Evolutionary conservation across 352 stramenopile genomes (phyloP).

Genomic region (Phytophthora crassamura): DNA sequence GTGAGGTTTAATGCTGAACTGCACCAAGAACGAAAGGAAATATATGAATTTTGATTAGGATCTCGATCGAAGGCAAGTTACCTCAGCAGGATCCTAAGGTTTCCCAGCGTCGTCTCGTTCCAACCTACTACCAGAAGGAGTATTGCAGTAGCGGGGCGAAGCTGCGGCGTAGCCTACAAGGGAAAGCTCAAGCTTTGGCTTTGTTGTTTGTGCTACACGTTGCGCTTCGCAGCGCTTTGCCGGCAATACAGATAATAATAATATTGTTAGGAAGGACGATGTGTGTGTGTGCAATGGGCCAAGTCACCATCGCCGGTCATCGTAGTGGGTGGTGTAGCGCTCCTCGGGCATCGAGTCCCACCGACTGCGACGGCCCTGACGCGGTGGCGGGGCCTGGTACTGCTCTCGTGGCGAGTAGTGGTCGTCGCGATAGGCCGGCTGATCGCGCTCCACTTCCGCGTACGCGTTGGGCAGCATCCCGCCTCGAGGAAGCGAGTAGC

Average conservation of each 20-base stretch:
- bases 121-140: conserved; percentile 40
- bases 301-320: conserved; percentile 40
- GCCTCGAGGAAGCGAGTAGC: conserved; percentile 33
- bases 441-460: conserved; percentile 40
- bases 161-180: conserved; percentile 41
- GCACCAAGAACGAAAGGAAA: conserved; percentile 22
- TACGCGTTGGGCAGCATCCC: conserved; percentile 33
- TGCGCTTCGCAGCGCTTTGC: conserved; percentile 39
- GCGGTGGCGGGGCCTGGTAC: conserved; percentile 33
- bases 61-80: neutral
- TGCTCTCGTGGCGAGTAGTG: conserved; percentile 32
- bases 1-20: conserved; percentile 9
- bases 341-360: conserved; percentile 51
- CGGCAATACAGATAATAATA: conserved; percentile 52
- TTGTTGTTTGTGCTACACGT: conserved; percentile 43
- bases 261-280: conserved; percentile 44
- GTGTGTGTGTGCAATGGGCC: conserved; percentile 11
- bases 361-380: conserved; percentile 34
- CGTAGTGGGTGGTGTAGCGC: conserved; percentile 38
- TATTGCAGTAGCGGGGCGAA: conserved; percentile 38
- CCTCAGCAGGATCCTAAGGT: conserved; percentile 1
- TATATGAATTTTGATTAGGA: conserved; percentile 42
- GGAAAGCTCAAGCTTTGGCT: conserved; percentile 34
- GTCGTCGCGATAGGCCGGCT: conserved; percentile 17
- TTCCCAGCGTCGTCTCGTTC: conserved; percentile 18